These are phyloP conservation scores for Apophysomyces ossiformis DNA, from an alignment of 371 early-diverging fungal genomes.

Conservation along the genomic window DNA sequence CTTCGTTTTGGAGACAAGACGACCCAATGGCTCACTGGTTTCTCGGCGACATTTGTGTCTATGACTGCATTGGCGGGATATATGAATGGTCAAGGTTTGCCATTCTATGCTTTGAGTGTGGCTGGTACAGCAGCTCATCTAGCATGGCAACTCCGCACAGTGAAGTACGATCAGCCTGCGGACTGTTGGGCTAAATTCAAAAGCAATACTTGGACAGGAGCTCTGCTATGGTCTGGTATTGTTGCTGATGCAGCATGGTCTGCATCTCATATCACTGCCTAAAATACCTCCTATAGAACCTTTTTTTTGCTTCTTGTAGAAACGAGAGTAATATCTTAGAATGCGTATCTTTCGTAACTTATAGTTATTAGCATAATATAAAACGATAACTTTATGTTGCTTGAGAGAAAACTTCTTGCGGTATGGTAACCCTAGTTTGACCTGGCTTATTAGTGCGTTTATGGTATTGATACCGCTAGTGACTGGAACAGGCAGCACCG, in stretches of 20 bases:
- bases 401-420: too few species aligned
- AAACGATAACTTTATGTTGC: too few species aligned
- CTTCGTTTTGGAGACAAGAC: conserved; percentile 82
- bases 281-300: too few species aligned
- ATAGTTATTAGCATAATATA: too few species aligned
- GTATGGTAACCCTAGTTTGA: too few species aligned
- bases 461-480: too few species aligned
- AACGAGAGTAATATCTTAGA: too few species aligned
- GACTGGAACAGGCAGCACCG: too few species aligned
- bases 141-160: conserved; percentile 80
- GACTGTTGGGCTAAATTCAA: conserved; percentile 79
- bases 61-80: conserved; percentile 77
- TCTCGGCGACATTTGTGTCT: conserved; percentile 72
- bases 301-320: too few species aligned
- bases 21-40: conserved; percentile 71
- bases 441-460: too few species aligned
- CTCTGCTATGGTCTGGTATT: conserved; percentile 75
- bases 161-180: conserved; percentile 68
- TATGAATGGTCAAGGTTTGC: conserved; percentile 77
- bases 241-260: conserved; percentile 53
- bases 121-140: conserved; percentile 80
- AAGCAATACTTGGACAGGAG: conserved; percentile 80
- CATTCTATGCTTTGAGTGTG: conserved; percentile 75
- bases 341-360: too few species aligned
- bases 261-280: conserved; percentile 4